These are phyloP conservation scores for Lichtheimia corymbifera DNA, from an alignment of 371 early-diverging fungal genomes.

Conservation along the genomic window DNA sequence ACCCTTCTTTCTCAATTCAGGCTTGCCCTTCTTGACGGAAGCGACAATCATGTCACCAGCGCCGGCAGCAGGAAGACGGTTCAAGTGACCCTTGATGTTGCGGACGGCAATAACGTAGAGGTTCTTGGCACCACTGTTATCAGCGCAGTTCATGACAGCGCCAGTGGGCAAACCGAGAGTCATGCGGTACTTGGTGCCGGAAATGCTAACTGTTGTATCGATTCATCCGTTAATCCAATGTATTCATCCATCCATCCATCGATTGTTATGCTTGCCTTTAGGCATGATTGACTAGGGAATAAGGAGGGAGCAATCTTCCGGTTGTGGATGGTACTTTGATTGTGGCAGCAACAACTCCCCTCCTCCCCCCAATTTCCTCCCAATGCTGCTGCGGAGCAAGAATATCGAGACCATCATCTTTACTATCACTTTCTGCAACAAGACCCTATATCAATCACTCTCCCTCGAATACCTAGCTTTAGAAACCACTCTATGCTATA, in stretches of 20 bases:
- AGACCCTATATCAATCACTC: too few relatives aligned
- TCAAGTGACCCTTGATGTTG: conserved; percentile 96
- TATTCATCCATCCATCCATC: conserved; percentile 12
- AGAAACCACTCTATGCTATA: too few relatives aligned
- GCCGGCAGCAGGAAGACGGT: conserved; percentile 99
- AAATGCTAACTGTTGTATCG: conserved; percentile 57
- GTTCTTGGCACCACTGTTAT: conserved; percentile 99
- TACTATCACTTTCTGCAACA: too few relatives aligned
- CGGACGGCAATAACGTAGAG: conserved; percentile 99
- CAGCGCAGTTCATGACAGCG: conserved; percentile 99
- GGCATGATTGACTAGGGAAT: conserved; percentile 10
- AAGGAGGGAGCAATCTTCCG: not conserved
- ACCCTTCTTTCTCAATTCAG: conserved; percentile 99
- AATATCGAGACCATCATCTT: too few relatives aligned
- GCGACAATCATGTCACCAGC: conserved; percentile 99
- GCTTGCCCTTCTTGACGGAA: conserved; percentile 99
- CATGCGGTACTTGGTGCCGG: conserved; percentile 98
- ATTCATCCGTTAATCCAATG: conserved; percentile 4
- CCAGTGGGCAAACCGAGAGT: conserved; percentile 99
- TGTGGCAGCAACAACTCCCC: too few relatives aligned
- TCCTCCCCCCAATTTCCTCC: too few relatives aligned
- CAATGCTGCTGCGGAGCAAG: too few relatives aligned
- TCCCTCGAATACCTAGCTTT: too few relatives aligned
- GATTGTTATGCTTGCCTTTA: conserved; percentile 10
- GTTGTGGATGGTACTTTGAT: too few relatives aligned